Percentiles rank a stretch among this genome's conserved stretches.
Conservation (phyloP, 768 basidiomycete genomes). For the Gautieria morchelliformis region DNA sequence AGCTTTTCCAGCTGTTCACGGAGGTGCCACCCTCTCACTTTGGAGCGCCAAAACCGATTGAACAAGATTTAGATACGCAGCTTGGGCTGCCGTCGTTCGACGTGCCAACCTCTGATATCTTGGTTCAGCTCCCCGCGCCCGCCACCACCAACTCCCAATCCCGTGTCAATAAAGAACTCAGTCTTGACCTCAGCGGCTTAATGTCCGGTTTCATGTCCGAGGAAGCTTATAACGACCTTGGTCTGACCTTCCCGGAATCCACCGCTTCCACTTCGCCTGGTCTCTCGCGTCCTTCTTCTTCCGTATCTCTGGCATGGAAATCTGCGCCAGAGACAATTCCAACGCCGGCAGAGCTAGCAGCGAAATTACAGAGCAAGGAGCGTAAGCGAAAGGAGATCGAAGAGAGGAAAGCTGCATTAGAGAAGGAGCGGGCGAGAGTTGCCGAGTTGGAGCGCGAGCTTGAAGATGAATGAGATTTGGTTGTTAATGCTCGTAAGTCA, state of each 20-base stretch:
- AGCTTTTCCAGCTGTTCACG: conserved; percentile 1
- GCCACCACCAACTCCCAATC: neutral
- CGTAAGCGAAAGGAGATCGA: conserved; percentile 2
- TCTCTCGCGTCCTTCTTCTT: neutral
- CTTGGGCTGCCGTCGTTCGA: neutral
- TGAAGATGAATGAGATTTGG: conserved; percentile 5
- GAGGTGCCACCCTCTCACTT: neutral
- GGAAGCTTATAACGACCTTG: neutral
- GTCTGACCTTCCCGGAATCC: neutral
- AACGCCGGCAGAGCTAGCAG: neutral
- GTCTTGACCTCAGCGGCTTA: neutral
- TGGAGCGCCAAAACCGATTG: neutral
- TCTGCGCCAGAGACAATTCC: neutral
- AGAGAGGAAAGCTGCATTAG: conserved; percentile 2
- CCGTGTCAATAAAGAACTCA: neutral
- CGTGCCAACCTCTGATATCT: neutral
- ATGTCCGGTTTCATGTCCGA: conserved; percentile 1
- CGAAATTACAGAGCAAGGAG: neutral
- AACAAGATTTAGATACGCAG: neutral
- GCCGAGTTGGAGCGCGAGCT: conserved; percentile 6
- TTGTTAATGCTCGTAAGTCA: neutral
- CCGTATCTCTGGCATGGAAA: neutral
- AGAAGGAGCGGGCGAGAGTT: neutral
- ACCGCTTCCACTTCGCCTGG: neutral
- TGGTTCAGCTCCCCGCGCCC: neutral